Conservation (phyloP, 2,329 filamentous ascomycete genomes). For the Aspergillus proliferans region DNA sequence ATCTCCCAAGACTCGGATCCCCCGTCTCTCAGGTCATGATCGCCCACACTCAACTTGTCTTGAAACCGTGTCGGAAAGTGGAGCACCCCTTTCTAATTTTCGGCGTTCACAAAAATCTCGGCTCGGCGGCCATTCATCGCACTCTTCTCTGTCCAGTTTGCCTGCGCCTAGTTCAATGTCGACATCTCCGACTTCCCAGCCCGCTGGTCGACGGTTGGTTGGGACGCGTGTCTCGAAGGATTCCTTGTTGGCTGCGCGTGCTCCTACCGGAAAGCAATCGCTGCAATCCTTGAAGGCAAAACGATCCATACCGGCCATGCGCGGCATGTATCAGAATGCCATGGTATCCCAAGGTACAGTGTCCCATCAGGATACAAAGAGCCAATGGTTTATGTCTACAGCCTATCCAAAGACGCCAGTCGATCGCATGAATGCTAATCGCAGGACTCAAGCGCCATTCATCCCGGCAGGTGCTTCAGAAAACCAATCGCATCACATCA, state of each 20-base stretch:
- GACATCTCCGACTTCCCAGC: conserved; percentile 51
- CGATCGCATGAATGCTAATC: conserved; percentile 48
- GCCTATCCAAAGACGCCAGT: conserved; percentile 64
- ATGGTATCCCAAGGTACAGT: conserved; percentile 31
- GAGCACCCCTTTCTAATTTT: conserved; percentile 60
- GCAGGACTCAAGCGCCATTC: conserved; percentile 65
- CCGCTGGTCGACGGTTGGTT: conserved; percentile 57
- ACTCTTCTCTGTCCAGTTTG: conserved; percentile 62
- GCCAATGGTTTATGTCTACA: conserved; percentile 21
- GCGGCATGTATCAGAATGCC: conserved; percentile 35
- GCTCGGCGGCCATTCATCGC: conserved; percentile 58
- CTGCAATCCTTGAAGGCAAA: conserved; percentile 55
- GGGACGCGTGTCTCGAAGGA: conserved; percentile 36
- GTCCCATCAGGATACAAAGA: conserved; percentile 32
- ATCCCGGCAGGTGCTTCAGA: conserved; percentile 69
- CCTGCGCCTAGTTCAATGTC: conserved; percentile 56
- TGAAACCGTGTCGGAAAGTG: conserved; percentile 90
- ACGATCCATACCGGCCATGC: conserved; percentile 55
- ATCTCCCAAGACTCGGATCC: conserved; percentile 61
- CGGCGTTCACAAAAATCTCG: conserved; percentile 59
- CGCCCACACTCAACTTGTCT: conserved; percentile 64
- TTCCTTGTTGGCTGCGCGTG: conserved; percentile 39
- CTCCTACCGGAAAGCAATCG: conserved; percentile 49
- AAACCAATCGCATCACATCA: conserved; percentile 71
- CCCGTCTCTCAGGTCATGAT: conserved; percentile 67